Evolutionary conservation across 495 filamentous ascomycete species (phyloP), one percentile per base, ranked within the genome.

Genomic region (Neurospora sp.): DNA sequence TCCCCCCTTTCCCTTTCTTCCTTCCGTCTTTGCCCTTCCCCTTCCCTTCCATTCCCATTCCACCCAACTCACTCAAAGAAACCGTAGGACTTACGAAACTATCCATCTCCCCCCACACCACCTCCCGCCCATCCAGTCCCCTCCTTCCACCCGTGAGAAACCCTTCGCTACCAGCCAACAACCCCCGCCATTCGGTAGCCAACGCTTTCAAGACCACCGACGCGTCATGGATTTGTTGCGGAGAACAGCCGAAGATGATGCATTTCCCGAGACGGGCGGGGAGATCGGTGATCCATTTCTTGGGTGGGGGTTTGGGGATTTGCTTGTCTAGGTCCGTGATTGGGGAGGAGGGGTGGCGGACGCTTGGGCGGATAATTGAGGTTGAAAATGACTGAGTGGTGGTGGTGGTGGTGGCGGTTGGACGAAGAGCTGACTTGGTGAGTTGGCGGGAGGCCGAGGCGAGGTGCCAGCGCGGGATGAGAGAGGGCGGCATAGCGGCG

Each of bases 51-150:
- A 5, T 6, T 5, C 14, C 14, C 40, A 0, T 5, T 14, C 40
- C 40, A 4, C 1, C 40, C 14, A 4, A 16, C 4, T 16, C 72
- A 16, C 12, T 6, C 73, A 70, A 68, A 38, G 38, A 71, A 68
- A 82, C 16, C 0, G 14, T 40, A 14, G 10, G 0, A 44, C 86
- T 74, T 74, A 87, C 86, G 75, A 86, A 85, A 65, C 75, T 80
- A 73, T 87, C 94, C 93, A 94, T 94, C 83, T 98, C 95, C 40
- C 93, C 94, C 94, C 93, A 97, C 0, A 90, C 91, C 27, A 98
- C 90, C 78, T 86, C 84, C 76, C 93, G 90, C n/a, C 87, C 80
- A 73, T 88, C 89, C 45, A 96, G 78, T 4, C 93, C 92, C 38
- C 90, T 82, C 71, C 86, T 84, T 69, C 86, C 85, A 20, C 86